phyloP scores from a whole-genome alignment of 2,329 filamentous ascomycete species.

The Ophiostoma sp. region DNA sequence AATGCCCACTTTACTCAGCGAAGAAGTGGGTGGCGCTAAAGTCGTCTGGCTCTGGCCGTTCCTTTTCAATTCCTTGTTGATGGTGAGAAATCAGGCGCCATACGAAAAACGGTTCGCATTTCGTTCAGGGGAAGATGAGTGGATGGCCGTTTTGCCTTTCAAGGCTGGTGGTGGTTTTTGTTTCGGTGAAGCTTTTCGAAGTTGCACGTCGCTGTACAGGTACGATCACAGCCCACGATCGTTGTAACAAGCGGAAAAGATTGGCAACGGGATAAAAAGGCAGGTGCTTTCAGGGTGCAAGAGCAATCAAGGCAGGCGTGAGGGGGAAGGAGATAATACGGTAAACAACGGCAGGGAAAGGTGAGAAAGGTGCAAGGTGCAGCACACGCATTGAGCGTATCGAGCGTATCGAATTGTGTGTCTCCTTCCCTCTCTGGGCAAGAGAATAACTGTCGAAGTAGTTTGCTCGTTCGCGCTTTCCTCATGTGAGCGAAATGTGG shows the following conservation, averaged over 20 bases:
- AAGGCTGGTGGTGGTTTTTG: not conserved
- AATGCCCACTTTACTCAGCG: conserved; percentile 22
- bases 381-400: too few species aligned
- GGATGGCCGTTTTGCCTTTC: not conserved
- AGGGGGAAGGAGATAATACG: not conserved
- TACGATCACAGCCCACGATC: not conserved
- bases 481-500: not conserved
- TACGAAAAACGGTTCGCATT: not conserved
- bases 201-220: not conserved
- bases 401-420: not conserved
- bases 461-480: not conserved
- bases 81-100: conserved; percentile 2
- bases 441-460: not conserved
- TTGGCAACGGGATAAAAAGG: not conserved
- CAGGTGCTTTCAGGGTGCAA: not conserved
- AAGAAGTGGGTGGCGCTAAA: conserved; percentile 23
- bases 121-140: not conserved
- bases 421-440: not conserved
- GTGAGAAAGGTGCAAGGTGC: not conserved
- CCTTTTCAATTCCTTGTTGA: not conserved
- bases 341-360: not conserved
- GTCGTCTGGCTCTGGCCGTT: not conserved
- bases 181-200: conserved; percentile 2
- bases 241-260: too few species aligned
- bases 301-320: not conserved